These are phyloP conservation scores for Vicia faba DNA, from an alignment of 306 rosid genomes.

Conservation along the genomic window DNA sequence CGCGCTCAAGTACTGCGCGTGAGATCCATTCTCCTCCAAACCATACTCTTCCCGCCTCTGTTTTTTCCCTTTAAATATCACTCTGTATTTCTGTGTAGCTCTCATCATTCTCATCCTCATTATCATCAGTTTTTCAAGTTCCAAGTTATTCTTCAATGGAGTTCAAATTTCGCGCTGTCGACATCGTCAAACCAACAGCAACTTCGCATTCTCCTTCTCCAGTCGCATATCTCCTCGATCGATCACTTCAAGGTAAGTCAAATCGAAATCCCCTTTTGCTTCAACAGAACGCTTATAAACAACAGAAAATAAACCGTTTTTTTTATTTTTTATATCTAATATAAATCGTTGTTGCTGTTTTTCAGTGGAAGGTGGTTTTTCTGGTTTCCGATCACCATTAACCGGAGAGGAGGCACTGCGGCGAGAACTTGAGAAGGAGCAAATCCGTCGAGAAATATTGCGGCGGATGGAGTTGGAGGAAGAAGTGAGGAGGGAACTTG, in stretches of 20 bases:
- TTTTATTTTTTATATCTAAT: neutral
- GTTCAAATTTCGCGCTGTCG: neutral
- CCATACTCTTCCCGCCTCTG: too few relatives aligned
- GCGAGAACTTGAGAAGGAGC: constrained; percentile 52
- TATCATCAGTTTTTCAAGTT: neutral
- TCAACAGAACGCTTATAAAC: neutral
- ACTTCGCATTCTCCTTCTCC: neutral
- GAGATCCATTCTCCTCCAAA: too few relatives aligned
- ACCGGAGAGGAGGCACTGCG: constrained; percentile 26
- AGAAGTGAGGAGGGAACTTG: constrained; percentile 59
- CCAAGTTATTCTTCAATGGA: neutral
- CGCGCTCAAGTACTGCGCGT: too few relatives aligned
- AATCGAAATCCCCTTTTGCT: neutral
- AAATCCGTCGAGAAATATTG: constrained; percentile 45
- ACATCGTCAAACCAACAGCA: neutral
- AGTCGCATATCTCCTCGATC: neutral
- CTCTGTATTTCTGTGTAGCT: too few relatives aligned
- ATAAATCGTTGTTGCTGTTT: neutral
- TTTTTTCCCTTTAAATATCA: too few relatives aligned
- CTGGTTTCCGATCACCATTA: neutral
- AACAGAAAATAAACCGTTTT: neutral
- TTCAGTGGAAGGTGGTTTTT: constrained; percentile 18
- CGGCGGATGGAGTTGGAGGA: constrained; percentile 53
- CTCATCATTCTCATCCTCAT: too few relatives aligned
- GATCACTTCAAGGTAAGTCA: neutral